phyloP scores from a whole-genome alignment of 371 early-diverging fungal genomes.

The Mucor plumbeus region DNA sequence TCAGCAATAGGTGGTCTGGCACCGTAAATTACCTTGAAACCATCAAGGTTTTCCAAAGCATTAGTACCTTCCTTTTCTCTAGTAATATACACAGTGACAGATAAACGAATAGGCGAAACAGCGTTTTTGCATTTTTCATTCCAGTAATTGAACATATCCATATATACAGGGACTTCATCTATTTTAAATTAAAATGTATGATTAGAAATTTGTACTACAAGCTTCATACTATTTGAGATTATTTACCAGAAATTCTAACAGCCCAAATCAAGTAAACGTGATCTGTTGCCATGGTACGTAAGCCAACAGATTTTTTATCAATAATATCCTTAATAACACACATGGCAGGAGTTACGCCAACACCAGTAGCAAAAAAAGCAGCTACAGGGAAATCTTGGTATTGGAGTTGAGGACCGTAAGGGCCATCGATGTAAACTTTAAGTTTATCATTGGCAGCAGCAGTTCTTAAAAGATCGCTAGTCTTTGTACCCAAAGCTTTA shows the following conservation, averaged over 20 bases:
- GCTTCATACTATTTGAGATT: neutral
- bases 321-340: conserved; percentile 44
- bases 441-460: conserved; percentile 17
- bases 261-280: conserved; percentile 45
- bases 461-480: conserved; percentile 22
- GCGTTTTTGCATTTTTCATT: conserved; percentile 25
- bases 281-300: conserved; percentile 38
- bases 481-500: conserved; percentile 46
- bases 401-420: conserved; percentile 45
- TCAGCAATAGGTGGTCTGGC: conserved; percentile 28
- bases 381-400: conserved; percentile 44
- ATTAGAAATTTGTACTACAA: too few species aligned
- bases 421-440: conserved; percentile 45
- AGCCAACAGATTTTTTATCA: conserved; percentile 38
- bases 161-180: conserved; percentile 45
- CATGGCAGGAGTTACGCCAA: conserved; percentile 51
- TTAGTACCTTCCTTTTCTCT: conserved; percentile 27
- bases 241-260: conserved; percentile 35
- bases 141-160: conserved; percentile 38
- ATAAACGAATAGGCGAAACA: conserved; percentile 28
- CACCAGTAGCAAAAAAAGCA: conserved; percentile 43
- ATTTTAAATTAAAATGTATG: neutral
- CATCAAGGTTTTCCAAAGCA: conserved; percentile 14
- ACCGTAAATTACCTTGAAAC: conserved; percentile 27
- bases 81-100: conserved; percentile 40